Conservation (phyloP, 495 filamentous ascomycete species). For the Darksidea phi region DNA sequence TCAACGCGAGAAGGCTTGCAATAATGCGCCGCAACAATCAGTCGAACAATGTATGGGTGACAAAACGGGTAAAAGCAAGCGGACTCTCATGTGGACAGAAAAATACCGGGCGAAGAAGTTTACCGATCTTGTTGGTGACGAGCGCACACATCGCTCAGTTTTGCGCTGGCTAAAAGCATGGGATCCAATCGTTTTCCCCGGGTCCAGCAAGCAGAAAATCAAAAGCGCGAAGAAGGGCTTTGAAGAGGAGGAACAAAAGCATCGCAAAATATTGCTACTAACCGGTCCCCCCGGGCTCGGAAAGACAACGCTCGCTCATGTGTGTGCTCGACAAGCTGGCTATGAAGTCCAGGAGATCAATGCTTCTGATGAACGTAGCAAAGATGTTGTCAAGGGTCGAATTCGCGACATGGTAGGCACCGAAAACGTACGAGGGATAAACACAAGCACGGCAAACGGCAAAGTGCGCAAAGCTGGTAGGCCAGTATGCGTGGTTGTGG, state of each 20-base stretch:
- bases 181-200: slow-evolving; percentile 90
- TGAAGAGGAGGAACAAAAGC: slow-evolving; percentile 61
- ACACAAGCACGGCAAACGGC: slow-evolving; percentile 59
- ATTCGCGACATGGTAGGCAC: slow-evolving; percentile 87
- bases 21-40: slow-evolving; percentile 17
- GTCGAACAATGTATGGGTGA: slow-evolving; percentile 24
- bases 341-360: slow-evolving; percentile 94
- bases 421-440: slow-evolving; percentile 83
- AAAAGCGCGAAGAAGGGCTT: slow-evolving; percentile 45
- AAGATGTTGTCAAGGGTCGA: slow-evolving; percentile 78
- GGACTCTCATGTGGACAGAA: slow-evolving; percentile 46
- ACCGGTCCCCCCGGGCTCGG: slow-evolving; percentile 90
- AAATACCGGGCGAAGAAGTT: slow-evolving; percentile 81
- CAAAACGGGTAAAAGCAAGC: slow-evolving; percentile 11
- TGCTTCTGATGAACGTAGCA: slow-evolving; percentile 75
- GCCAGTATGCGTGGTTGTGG: slow-evolving; percentile 89
- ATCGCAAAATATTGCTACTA: slow-evolving; percentile 83
- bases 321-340: slow-evolving; percentile 90
- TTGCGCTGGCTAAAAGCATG: slow-evolving; percentile 90
- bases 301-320: slow-evolving; percentile 94
- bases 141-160: slow-evolving; percentile 87
- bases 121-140: slow-evolving; percentile 89
- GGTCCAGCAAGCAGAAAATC: slow-evolving; percentile 56
- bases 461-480: slow-evolving; percentile 72
- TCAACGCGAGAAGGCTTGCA: not conserved